Evolutionary conservation across 768 basidiomycete genomes (phyloP).

Genomic region (Mycena olivaceomarginata): DNA sequence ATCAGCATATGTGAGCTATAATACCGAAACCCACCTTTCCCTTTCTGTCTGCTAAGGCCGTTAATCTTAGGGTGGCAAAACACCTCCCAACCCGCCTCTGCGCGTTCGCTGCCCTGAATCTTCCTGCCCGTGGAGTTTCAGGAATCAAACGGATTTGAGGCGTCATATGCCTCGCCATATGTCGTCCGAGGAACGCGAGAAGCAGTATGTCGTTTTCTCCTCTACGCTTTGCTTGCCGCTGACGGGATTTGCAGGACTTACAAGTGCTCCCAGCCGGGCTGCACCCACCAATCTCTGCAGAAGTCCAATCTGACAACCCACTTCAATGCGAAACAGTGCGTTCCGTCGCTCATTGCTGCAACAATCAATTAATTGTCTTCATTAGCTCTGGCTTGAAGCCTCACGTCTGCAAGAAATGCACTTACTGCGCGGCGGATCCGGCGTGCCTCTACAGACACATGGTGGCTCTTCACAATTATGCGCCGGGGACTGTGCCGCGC

Average conservation of each 20-base stretch:
- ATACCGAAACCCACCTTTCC: not conserved
- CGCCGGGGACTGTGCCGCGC: not conserved
- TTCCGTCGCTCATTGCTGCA: not conserved
- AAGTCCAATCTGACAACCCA: conserved; percentile 33
- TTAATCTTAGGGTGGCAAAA: not conserved
- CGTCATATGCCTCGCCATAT: conserved; percentile 16
- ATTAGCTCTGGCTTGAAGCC: conserved; percentile 21
- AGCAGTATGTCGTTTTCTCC: not conserved
- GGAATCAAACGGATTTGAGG: not conserved
- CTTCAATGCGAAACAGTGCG: conserved; percentile 24
- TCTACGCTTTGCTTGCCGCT: not conserved
- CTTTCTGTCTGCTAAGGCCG: not conserved
- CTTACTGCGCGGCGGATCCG: conserved; percentile 22
- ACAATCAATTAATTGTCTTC: not conserved
- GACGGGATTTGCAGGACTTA: conserved; percentile 2
- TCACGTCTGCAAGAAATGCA: conserved; percentile 18
- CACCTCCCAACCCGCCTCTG: conserved; percentile 27
- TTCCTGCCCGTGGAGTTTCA: conserved; percentile 33
- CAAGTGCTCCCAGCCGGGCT: conserved; percentile 4
- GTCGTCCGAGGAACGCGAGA: conserved; percentile 9
- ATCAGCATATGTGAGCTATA: not conserved
- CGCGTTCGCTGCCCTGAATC: not conserved
- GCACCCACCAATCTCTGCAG: conserved; percentile 25
- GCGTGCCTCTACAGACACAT: conserved; percentile 27
- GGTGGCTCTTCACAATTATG: not conserved